Base-by-base conservation (phyloP, 768 basidiomycete species). In the Serpula lacrymans region DNA sequence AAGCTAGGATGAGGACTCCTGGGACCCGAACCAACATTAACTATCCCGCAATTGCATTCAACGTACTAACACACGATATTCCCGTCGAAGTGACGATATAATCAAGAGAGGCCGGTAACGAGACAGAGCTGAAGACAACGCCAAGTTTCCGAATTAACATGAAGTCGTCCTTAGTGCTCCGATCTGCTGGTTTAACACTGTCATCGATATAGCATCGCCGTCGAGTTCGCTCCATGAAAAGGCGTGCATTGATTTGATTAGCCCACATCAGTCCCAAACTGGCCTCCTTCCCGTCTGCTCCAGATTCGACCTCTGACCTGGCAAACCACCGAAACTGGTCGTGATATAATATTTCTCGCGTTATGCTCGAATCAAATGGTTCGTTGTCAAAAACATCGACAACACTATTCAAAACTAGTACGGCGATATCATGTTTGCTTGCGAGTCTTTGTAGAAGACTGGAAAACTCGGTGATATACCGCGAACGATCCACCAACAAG, bases 201-300 rank as follows among this genome's bases (percentile, higher is more conserved):
- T 68, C 68, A 40, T 69, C 62, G 20, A 85, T 55, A 43, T 80
- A 70, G 33, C 78, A 71, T 42, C 84, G 72, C 45, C 89, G 70
- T 8, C 76, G 77, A 1, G 92, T 93, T 22, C 89, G 77, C 31
- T 75, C 77, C 37, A 96, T 74, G 72, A 95, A 82, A 33, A 97
- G 74, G 17, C 95, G 77, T 4, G 73, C 75, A 50, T 95, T 94
- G 42, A 98, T 71, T 53, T 90, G 85, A 60, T 95, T 97, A 12
- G 94, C 87, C 95, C 95, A 98, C 7, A 81, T 82, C 37, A 96
- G 78, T 3, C 94, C 94, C 2, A 98, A 67, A 27, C 77, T 79
- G 0, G 88, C 91, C 61, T 95, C 87, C 54, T 92, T 91, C 32
- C 58, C 62, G 42, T 73, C 67, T 43, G 80, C 78, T 2, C 77